phyloP scores from a whole-genome alignment of 2,329 filamentous ascomycete species.

The Talaromyces sp. region DNA sequence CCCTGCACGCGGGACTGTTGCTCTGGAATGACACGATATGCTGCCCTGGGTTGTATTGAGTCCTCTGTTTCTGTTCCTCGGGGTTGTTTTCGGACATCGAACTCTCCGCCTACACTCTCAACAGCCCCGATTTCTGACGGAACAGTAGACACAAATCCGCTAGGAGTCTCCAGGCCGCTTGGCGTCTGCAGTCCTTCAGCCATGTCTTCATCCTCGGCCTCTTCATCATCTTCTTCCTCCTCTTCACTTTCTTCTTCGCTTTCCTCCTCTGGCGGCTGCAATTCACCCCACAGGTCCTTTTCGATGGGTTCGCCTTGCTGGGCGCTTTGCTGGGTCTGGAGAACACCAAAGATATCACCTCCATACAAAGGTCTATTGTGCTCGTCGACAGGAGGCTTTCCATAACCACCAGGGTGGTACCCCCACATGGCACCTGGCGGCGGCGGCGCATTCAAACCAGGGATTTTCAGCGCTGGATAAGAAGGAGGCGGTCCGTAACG shows the following conservation, averaged over 20 bases:
- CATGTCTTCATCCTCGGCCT: constrained; percentile 58
- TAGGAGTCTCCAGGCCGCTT: constrained; percentile 72
- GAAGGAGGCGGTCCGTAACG: constrained; percentile 88
- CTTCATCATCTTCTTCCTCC: constrained; percentile 66
- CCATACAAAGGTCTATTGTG: constrained; percentile 87
- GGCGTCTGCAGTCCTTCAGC: constrained; percentile 67
- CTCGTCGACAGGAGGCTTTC: constrained; percentile 92
- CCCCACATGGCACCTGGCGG: constrained; percentile 89
- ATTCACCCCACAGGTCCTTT: constrained; percentile 83
- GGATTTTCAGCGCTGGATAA: constrained; percentile 91
- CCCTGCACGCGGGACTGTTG: constrained; percentile 78
- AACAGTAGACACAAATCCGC: constrained; percentile 72
- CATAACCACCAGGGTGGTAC: constrained; percentile 91
- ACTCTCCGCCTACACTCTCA: constrained; percentile 75
- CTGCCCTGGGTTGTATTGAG: constrained; percentile 64
- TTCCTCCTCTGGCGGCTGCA: constrained; percentile 74
- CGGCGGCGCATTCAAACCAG: constrained; percentile 88
- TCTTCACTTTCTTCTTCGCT: constrained; percentile 60
- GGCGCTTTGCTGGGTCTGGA: constrained; percentile 56
- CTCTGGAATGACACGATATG: constrained; percentile 87
- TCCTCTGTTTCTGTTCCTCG: constrained; percentile 87
- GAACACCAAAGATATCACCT: constrained; percentile 86
- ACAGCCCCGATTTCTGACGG: constrained; percentile 73
- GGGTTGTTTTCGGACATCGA: constrained; percentile 83
- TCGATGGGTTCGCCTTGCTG: constrained; percentile 76